Evolutionary conservation across 2,329 filamentous ascomycete genomes (phyloP).

Genomic region (Penicillium sp.): DNA sequence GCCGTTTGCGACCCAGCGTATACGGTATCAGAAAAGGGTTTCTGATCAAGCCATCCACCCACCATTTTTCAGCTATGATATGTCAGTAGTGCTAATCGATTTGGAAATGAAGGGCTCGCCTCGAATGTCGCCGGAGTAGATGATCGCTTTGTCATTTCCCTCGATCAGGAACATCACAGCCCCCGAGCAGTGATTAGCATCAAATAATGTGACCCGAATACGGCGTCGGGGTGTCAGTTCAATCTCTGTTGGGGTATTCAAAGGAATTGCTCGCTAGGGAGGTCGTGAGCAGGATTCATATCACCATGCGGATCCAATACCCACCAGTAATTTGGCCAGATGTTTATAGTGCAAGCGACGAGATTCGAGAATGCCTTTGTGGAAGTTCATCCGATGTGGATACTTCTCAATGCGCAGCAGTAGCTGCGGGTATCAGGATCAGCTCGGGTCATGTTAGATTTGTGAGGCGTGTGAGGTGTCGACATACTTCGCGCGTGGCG

Average conservation of each 20-base stretch:
- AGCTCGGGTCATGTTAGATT: constrained; percentile 29
- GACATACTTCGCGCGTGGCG: constrained; percentile 66
- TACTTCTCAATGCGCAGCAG: constrained; percentile 76
- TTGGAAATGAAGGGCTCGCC: constrained; percentile 35
- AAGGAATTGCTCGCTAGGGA: constrained; percentile 70
- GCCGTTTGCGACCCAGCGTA: constrained; percentile 59
- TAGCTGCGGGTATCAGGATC: constrained; percentile 44
- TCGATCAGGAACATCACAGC: constrained; percentile 93
- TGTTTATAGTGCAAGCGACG: constrained; percentile 73
- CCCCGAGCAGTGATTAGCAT: constrained; percentile 89
- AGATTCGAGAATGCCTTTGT: constrained; percentile 71
- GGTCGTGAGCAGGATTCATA: background rate
- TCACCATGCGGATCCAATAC: background rate
- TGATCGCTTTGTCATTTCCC: constrained; percentile 64
- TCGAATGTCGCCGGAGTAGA: constrained; percentile 88
- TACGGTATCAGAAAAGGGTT: constrained; percentile 76
- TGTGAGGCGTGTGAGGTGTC: background rate
- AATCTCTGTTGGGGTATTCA: constrained; percentile 74
- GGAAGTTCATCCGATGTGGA: constrained; percentile 77
- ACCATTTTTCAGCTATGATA: constrained; percentile 69
- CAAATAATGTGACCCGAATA: constrained; percentile 80
- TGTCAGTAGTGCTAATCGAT: constrained; percentile 9
- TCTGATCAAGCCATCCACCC: constrained; percentile 69
- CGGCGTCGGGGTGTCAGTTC: constrained; percentile 66
- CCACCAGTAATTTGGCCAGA: constrained; percentile 65